Evolutionary conservation across 345 rosid genomes (phyloP).

Genomic region (Eucalyptus tenuipes): DNA sequence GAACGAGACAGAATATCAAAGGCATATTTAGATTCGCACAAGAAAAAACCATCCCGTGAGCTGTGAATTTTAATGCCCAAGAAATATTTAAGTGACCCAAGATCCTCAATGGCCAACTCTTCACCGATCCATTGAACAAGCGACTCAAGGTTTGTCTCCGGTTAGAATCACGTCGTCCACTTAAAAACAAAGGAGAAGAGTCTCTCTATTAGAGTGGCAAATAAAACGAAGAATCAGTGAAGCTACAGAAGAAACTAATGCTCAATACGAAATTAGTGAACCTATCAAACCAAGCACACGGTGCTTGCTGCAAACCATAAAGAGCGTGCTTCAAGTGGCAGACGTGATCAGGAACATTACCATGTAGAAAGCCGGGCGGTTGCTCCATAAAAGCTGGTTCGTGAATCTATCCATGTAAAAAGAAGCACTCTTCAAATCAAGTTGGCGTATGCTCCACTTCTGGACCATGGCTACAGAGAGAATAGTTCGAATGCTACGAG

Average conservation of each 20-base stretch:
- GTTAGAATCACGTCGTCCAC: background rate
- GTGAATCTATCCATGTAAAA: background rate
- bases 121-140: background rate
- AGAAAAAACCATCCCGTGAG: background rate
- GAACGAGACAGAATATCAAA: background rate
- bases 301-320: background rate
- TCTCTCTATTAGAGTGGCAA: background rate
- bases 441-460: background rate
- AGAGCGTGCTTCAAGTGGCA: background rate
- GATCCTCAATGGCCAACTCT: background rate
- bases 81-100: background rate
- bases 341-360: background rate
- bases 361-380: background rate
- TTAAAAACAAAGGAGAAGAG: background rate
- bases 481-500: background rate
- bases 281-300: background rate
- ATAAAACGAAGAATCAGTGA: background rate
- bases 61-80: background rate
- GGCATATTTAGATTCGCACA: background rate
- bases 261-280: background rate
- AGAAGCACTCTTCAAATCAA: background rate
- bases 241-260: background rate
- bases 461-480: background rate
- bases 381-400: background rate
- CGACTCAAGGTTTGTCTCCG: background rate